phyloP scores from a whole-genome alignment of 768 basidiomycete genomes.

The Russula foetens region DNA sequence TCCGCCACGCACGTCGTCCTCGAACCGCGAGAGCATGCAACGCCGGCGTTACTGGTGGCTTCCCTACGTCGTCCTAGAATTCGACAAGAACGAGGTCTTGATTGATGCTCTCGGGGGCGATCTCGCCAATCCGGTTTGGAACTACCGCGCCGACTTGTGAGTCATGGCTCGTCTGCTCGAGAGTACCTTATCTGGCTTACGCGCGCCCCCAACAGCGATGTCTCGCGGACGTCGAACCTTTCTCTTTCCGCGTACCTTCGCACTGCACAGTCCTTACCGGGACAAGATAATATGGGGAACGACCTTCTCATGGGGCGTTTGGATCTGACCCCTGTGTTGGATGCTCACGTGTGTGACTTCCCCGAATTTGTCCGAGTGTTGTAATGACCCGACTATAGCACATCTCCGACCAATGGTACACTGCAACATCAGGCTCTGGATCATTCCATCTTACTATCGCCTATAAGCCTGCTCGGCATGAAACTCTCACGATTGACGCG shows the following conservation, averaged over 20 bases:
- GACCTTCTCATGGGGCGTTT: slow-evolving; percentile 91
- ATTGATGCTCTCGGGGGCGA: slow-evolving; percentile 97
- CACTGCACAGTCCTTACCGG: slow-evolving; percentile 60
- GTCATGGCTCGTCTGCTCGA: slow-evolving; percentile 27
- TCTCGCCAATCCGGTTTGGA: slow-evolving; percentile 84
- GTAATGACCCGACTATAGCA: slow-evolving; percentile 38
- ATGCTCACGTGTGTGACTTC: slow-evolving; percentile 52
- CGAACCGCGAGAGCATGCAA: slow-evolving; percentile 83
- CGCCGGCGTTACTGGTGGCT: slow-evolving; percentile 93
- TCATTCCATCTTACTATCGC: slow-evolving; percentile 94
- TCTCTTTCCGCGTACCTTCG: slow-evolving; percentile 88
- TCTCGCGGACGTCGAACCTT: slow-evolving; percentile 88
- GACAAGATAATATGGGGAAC: slow-evolving; percentile 94
- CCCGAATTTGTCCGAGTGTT: slow-evolving; percentile 1
- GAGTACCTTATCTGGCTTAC: slow-evolving; percentile 13
- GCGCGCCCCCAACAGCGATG: slow-evolving; percentile 64
- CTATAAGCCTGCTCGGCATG: slow-evolving; percentile 80
- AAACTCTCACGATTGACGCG: slow-evolving; percentile 87
- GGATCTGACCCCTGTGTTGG: slow-evolving; percentile 78
- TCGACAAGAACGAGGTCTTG: slow-evolving; percentile 95
- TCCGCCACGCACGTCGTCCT: slow-evolving; percentile 42
- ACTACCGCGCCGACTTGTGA: slow-evolving; percentile 92
- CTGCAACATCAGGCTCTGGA: slow-evolving; percentile 74
- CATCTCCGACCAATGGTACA: slow-evolving; percentile 87
- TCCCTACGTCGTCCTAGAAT: slow-evolving; percentile 95